Evolutionary conservation across 345 rosid genomes (phyloP).

Genomic region (Limnanthes douglasii): DNA sequence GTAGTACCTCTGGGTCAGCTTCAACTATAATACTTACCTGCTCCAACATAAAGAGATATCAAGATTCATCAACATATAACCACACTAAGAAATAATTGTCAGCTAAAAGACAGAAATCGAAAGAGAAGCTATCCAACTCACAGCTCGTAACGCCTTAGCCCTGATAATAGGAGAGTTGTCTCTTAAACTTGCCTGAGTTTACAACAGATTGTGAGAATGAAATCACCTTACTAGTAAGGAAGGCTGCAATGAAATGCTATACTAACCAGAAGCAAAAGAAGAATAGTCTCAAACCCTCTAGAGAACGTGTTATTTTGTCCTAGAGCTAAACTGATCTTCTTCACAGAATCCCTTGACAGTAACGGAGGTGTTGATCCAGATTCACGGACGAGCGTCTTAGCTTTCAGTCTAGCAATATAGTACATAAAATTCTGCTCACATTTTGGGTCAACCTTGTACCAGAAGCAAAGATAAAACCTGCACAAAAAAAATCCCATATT

Average conservation of each 20-base stretch:
- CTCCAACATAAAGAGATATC: conserved; percentile 17
- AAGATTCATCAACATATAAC: conserved; percentile 4
- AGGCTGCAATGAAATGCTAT: conserved; percentile 8
- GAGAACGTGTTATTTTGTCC: conserved; percentile 90
- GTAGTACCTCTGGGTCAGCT: conserved; percentile 91
- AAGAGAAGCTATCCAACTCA: conserved; percentile 22
- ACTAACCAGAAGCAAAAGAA: conserved; percentile 93
- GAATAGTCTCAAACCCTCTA: conserved; percentile 96
- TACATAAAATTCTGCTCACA: conserved; percentile 53
- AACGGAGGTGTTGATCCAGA: conserved; percentile 42
- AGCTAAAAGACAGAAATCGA: neutral
- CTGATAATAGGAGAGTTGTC: conserved; percentile 92
- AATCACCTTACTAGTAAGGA: neutral
- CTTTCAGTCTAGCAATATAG: conserved; percentile 65
- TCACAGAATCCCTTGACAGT: conserved; percentile 55
- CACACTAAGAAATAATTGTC: conserved; percentile 2
- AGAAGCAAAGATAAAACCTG: conserved; percentile 91
- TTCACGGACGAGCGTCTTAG: conserved; percentile 70
- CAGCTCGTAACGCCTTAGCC: conserved; percentile 94
- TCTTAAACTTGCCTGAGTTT: conserved; percentile 80
- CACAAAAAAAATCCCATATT: conserved; percentile 12
- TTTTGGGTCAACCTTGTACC: conserved; percentile 88
- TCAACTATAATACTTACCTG: conserved; percentile 98
- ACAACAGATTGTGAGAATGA: conserved; percentile 13
- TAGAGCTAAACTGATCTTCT: conserved; percentile 72